phyloP scores from a whole-genome alignment of 306 rosid species.

The Dryas drummondii region DNA sequence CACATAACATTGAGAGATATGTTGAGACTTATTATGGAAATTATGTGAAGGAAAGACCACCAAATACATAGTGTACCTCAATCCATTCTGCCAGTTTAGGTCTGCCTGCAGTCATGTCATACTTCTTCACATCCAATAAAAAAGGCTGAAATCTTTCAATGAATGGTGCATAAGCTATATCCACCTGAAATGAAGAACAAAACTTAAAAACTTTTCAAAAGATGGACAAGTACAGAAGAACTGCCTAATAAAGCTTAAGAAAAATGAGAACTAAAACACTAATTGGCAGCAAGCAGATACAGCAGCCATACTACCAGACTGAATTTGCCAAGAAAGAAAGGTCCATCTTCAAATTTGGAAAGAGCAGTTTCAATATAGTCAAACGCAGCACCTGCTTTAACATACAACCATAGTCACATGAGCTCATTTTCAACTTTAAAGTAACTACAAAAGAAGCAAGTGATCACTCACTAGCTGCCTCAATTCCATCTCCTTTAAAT shows the following conservation, averaged over 20 bases:
- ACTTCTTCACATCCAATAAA: conserved; percentile 54
- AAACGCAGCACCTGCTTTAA: conserved; percentile 53
- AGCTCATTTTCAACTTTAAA: conserved; percentile 2
- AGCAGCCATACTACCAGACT: conserved; percentile 51
- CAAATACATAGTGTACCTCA: conserved; percentile 40
- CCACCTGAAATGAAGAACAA: conserved; percentile 53
- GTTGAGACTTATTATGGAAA: background rate
- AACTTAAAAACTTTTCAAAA: background rate
- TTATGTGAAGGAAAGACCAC: background rate
- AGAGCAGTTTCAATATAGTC: conserved; percentile 68
- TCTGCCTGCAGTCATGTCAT: conserved; percentile 63
- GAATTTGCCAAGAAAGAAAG: conserved; percentile 80
- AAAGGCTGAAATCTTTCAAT: conserved; percentile 71
- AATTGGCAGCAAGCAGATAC: background rate
- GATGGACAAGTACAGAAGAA: background rate
- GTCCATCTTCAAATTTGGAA: conserved; percentile 69
- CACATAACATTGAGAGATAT: too few relatives aligned
- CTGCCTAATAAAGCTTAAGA: background rate
- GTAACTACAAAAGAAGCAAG: conserved; percentile 21
- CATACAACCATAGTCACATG: conserved; percentile 4
- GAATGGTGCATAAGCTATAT: conserved; percentile 82
- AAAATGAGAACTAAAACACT: background rate
- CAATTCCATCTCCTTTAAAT: conserved; percentile 49
- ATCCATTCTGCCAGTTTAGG: conserved; percentile 69
- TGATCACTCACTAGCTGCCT: conserved; percentile 50